A percentile compares a stretch with the other conserved stretches of the same genome.
phyloP scores from a whole-genome alignment of 768 basidiomycete genomes.

The Nidula microcarpa region DNA sequence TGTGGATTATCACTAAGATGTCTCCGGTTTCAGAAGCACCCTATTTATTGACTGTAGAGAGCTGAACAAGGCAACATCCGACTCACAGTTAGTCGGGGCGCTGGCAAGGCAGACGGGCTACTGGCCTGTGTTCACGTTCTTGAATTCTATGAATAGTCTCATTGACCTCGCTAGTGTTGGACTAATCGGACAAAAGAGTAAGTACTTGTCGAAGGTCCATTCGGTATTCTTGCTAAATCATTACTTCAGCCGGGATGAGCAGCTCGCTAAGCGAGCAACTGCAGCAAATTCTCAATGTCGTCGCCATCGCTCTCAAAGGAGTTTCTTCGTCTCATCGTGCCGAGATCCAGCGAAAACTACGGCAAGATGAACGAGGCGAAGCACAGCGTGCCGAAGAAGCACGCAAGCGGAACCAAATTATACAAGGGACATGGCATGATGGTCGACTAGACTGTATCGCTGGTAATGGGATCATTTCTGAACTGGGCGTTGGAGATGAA shows the following conservation, averaged over 20 bases:
- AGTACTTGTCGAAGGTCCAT: conserved; percentile 2
- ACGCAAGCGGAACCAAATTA: conserved; percentile 43
- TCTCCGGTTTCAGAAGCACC: conserved; percentile 42
- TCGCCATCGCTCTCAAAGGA: conserved; percentile 64
- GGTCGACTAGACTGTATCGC: conserved; percentile 80
- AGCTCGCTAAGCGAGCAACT: conserved; percentile 79
- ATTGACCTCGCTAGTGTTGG: conserved; percentile 92
- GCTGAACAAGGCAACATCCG: conserved; percentile 67
- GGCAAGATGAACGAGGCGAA: conserved; percentile 30
- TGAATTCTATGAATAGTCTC: conserved; percentile 75
- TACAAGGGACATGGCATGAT: conserved; percentile 78
- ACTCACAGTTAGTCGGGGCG: conserved; percentile 59
- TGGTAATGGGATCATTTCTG: conserved; percentile 83
- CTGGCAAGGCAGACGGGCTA: conserved; percentile 86
- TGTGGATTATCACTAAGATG: neutral
- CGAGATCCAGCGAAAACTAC: conserved; percentile 33
- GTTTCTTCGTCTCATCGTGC: conserved; percentile 51
- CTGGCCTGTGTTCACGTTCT: conserved; percentile 84
- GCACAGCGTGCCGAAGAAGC: conserved; percentile 34
- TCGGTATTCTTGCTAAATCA: neutral
- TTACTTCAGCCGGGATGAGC: conserved; percentile 73
- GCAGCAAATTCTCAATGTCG: conserved; percentile 79
- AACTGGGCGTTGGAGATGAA: conserved; percentile 84
- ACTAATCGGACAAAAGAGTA: conserved; percentile 93
- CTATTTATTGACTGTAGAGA: conserved; percentile 83